A percentile compares a stretch with the other conserved stretches of the same genome.
Conservation (phyloP, 2,329 filamentous ascomycete species). For the Lecanicillium sp. region DNA sequence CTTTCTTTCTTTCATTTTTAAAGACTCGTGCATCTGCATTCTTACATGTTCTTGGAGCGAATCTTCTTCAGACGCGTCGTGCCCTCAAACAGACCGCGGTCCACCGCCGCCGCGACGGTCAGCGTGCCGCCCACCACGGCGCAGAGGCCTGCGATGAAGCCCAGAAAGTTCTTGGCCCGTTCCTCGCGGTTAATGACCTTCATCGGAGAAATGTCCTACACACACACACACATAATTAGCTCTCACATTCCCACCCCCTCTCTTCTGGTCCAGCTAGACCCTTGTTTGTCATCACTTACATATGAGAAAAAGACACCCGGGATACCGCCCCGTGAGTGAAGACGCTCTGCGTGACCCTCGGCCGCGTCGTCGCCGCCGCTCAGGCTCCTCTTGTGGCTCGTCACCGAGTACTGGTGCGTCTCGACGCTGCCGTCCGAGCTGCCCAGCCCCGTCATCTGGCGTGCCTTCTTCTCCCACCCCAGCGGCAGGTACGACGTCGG, state of each 20-base stretch:
- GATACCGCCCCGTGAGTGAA: slow-evolving; percentile 87
- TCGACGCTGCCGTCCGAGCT: slow-evolving; percentile 75
- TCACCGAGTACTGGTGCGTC: slow-evolving; percentile 97
- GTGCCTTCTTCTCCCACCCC: slow-evolving; percentile 66
- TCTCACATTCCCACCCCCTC: too few relatives aligned
- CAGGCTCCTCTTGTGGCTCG: slow-evolving; percentile 88
- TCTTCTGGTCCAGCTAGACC: too few relatives aligned
- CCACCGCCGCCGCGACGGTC: slow-evolving; percentile 89
- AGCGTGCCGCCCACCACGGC: slow-evolving; percentile 91
- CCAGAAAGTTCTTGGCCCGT: slow-evolving; percentile 79
- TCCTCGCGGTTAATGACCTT: slow-evolving; percentile 98
- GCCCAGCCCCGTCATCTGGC: slow-evolving; percentile 35
- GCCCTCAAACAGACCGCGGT: slow-evolving; percentile 88
- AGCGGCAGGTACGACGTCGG: slow-evolving; percentile 91
- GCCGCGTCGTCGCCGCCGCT: slow-evolving; percentile 75
- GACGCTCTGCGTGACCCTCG: slow-evolving; percentile 85
- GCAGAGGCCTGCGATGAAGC: slow-evolving; percentile 90
- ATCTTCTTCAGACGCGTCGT: slow-evolving; percentile 80
- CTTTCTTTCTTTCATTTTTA: not conserved
- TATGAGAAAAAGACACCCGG: slow-evolving; percentile 99
- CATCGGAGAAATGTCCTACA: slow-evolving; percentile 94
- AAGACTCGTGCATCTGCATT: not conserved
- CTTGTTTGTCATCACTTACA: slow-evolving; percentile 47
- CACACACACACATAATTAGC: not conserved
- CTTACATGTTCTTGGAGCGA: slow-evolving; percentile 55